These are phyloP conservation scores for Neospermospora avenae DNA, from an alignment of 2,329 filamentous ascomycete genomes.

Conservation along the genomic window DNA sequence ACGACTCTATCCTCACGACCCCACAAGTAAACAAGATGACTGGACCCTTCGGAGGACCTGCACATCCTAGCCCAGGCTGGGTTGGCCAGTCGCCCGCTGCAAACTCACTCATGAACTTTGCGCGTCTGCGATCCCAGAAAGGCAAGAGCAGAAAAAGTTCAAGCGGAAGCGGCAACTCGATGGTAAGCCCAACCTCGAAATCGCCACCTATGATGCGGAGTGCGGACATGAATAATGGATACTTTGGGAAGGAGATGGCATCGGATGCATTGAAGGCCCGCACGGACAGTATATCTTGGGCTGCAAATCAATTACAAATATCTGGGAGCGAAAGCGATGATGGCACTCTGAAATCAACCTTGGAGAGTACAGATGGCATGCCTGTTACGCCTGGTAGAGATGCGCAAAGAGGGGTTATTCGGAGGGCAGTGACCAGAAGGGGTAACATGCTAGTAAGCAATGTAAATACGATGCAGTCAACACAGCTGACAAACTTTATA, in stretches of 20 bases:
- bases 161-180: conserved; percentile 68
- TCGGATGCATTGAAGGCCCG: conserved; percentile 54
- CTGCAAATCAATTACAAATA: conserved; percentile 84
- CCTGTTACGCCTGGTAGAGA: conserved; percentile 46
- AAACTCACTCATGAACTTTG: conserved; percentile 78
- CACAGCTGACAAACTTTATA: conserved; percentile 40
- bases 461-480: not conserved
- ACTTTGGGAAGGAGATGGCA: conserved; percentile 48
- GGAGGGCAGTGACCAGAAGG: conserved; percentile 77
- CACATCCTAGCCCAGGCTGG: conserved; percentile 55
- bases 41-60: conserved; percentile 41
- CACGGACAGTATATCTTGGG: conserved; percentile 85
- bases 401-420: conserved; percentile 71
- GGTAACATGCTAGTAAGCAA: conserved; percentile 78
- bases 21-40: conserved; percentile 68
- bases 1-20: conserved; percentile 78
- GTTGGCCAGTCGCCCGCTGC: conserved; percentile 66
- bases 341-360: conserved; percentile 47
- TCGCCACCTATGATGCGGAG: conserved; percentile 64
- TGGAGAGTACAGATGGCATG: conserved; percentile 39
- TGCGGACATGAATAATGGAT: conserved; percentile 39
- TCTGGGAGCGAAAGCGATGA: conserved; percentile 79
- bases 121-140: conserved; percentile 55
- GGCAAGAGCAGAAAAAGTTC: conserved; percentile 64
- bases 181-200: conserved; percentile 65